phyloP scores from a whole-genome alignment of 2,329 filamentous ascomycete species.

The Penicillium polonicum region DNA sequence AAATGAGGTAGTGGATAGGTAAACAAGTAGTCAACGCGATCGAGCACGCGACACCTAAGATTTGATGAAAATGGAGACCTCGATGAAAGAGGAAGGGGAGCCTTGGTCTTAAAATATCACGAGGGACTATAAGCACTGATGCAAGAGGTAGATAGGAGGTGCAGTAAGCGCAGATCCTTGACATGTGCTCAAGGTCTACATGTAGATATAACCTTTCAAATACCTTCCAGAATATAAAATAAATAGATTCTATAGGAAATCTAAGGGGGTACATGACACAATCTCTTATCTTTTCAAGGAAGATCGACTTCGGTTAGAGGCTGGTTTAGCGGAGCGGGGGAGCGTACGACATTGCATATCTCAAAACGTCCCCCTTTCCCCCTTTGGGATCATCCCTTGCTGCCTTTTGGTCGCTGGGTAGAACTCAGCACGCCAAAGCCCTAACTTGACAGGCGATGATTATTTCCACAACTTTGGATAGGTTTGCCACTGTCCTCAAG shows the following conservation, averaged over 20 bases:
- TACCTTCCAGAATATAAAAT: background rate
- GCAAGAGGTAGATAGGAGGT: background rate
- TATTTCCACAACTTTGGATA: background rate
- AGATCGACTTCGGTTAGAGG: background rate
- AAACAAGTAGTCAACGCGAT: background rate
- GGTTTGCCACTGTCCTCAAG: background rate
- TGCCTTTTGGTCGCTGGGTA: background rate
- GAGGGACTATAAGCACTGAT: background rate
- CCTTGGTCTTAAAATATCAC: background rate
- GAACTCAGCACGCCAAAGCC: background rate
- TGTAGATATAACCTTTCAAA: background rate
- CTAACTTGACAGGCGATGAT: background rate
- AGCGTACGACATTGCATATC: background rate
- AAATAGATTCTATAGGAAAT: background rate
- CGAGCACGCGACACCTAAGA: background rate
- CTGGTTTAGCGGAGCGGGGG: background rate
- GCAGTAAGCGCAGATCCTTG: background rate
- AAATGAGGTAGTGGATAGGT: background rate
- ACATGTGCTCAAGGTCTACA: background rate
- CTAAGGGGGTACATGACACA: too few relatives aligned
- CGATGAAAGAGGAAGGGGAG: background rate
- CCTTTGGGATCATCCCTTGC: background rate
- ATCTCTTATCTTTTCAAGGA: background rate
- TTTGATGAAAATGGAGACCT: background rate
- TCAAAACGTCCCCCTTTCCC: background rate